These are phyloP conservation scores for Mortierella sp. DNA, from an alignment of 371 early-diverging fungal species.

Conservation along the genomic window DNA sequence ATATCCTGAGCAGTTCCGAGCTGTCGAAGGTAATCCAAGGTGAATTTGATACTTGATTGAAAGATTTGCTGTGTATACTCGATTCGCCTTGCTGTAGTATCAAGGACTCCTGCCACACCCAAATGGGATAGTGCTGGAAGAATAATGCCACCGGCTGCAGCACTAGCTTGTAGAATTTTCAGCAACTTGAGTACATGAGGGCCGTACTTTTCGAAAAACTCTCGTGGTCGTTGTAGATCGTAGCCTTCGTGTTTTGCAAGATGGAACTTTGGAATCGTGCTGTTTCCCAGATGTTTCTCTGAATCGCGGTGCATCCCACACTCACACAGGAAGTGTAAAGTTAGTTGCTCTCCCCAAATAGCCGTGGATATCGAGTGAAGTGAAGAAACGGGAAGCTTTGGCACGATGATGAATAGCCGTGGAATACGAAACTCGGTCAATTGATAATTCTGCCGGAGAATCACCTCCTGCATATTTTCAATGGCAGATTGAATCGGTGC, in stretches of 20 bases:
- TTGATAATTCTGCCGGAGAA: neutral
- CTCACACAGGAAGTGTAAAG: constrained; percentile 20
- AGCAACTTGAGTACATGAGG: constrained; percentile 1
- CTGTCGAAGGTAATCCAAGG: neutral
- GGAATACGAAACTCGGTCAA: neutral
- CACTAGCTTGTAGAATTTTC: neutral
- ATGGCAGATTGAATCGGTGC: neutral
- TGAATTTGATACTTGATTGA: neutral
- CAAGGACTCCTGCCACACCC: neutral
- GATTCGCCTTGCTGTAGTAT: neutral
- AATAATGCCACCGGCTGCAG: neutral
- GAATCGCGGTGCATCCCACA: constrained; percentile 5
- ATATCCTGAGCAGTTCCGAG: neutral
- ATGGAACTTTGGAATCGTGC: constrained; percentile 7
- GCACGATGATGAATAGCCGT: neutral
- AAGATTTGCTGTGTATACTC: neutral
- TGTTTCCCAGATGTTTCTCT: neutral
- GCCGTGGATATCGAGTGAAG: neutral
- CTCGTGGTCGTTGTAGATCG: constrained; percentile 9
- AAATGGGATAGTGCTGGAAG: neutral
- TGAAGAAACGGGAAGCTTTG: neutral
- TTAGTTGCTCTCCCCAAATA: neutral
- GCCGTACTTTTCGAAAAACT: constrained; percentile 21
- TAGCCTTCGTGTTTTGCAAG: constrained; percentile 25
- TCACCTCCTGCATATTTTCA: neutral